phyloP scores from a whole-genome alignment of 2,329 filamentous ascomycete species.

The Trichoderma endophyticum region DNA sequence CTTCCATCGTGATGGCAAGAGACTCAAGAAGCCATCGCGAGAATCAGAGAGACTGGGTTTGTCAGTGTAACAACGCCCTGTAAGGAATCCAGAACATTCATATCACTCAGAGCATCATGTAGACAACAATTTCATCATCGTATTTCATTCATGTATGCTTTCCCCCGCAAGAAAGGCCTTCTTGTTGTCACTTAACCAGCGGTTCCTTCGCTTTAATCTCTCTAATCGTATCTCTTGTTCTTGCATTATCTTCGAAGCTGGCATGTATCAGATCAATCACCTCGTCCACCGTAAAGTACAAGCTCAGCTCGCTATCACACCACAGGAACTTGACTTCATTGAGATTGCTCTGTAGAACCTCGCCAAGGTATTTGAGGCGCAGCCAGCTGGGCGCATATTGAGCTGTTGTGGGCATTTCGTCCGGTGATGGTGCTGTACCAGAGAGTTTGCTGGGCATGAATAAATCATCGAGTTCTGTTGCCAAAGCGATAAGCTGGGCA shows the following conservation, averaged over 20 bases:
- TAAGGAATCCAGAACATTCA: neutral
- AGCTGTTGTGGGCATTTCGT: slow-evolving; percentile 52
- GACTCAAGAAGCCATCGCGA: neutral
- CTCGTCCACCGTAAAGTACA: slow-evolving; percentile 60
- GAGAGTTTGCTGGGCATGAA: slow-evolving; percentile 49
- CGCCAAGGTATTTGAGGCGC: slow-evolving; percentile 60
- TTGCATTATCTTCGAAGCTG: slow-evolving; percentile 62
- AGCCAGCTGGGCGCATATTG: slow-evolving; percentile 63
- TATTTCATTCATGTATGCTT: neutral
- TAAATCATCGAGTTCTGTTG: slow-evolving; percentile 58
- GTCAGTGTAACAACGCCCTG: neutral
- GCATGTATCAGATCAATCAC: slow-evolving; percentile 60
- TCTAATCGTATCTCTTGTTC: slow-evolving; percentile 55
- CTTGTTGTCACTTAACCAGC: neutral
- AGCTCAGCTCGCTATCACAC: slow-evolving; percentile 62
- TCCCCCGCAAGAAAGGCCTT: neutral
- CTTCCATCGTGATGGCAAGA: neutral
- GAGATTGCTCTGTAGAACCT: slow-evolving; percentile 64
- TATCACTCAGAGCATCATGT: neutral
- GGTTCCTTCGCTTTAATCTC: slow-evolving; percentile 53
- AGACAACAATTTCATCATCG: neutral
- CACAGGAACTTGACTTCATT: slow-evolving; percentile 61
- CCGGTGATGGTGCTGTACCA: slow-evolving; percentile 28
- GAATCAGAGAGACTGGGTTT: neutral
- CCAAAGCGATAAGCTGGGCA: slow-evolving; percentile 54